Evolutionary conservation across 2,329 filamentous ascomycete species (phyloP), one percentile per base, ranked within the genome.

Genomic region (Ceratocystis eucalypticola): DNA sequence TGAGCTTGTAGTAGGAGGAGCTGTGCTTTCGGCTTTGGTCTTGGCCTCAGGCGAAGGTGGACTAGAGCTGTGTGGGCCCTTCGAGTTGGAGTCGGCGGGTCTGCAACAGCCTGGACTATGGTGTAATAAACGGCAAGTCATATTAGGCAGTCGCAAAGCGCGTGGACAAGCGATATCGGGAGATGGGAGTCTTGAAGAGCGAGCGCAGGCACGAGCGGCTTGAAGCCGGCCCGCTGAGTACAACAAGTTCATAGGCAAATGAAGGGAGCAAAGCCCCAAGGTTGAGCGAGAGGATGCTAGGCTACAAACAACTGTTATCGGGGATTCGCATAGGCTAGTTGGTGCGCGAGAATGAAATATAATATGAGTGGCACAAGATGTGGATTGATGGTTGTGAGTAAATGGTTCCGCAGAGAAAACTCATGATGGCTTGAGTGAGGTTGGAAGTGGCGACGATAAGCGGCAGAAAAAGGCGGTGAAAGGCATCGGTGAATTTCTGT

Each of bases 1-100:
- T 7, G 48, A 15, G 2, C 10, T 22, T 17, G 61, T 17, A 2
- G 8, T n/a, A 30, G 17, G 12, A 22, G 37, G 2, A 25, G 20
- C 62, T 15, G 30, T 12, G 61, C 10, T 22, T 2, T 12, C 45
- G 30, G 22, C 45, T n/a, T 45, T n/a, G 41, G 41, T 30, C 22
- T 45, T 41, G 33, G 59, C 8, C 5, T 20, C 3, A 37, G 61
- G 20, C 8, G 37, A 6, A 28, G 37, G 28, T 30, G 53, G 6
- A 25, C 12, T 6, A 25, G 5, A 22, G 33, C 6, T 48, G 3
- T 10, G 41, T 37, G 15, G 8, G 3, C 48, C 48, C 48, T 28
- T n/a, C 28, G 33, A 62, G 55, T 17, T 67, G 41, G 30, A 62
- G 45, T 37, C 66, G 65, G 17, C 72, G 69, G 68, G 70, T 70